Conservation (phyloP, 768 basidiomycete genomes). For the Strobilomyces dryophilus region DNA sequence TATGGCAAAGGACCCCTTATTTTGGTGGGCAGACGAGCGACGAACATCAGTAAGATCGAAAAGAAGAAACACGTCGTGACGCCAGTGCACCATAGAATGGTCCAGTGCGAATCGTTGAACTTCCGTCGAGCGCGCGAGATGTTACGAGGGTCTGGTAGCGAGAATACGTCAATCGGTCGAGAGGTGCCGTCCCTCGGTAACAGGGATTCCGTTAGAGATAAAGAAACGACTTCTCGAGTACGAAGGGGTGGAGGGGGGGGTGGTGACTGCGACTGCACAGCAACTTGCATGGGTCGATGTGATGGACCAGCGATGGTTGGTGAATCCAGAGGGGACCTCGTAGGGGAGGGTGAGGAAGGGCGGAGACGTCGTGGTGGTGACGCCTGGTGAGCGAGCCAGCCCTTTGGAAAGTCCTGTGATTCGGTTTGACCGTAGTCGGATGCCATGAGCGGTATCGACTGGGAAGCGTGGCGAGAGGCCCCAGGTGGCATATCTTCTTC, state of each 20-base stretch:
- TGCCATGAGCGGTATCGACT: conserved; percentile 36
- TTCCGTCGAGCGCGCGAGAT: conserved; percentile 60
- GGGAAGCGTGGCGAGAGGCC: conserved; percentile 32
- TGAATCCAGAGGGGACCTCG: conserved; percentile 30
- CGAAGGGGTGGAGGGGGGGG: conserved; percentile 41
- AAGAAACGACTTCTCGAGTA: conserved; percentile 44
- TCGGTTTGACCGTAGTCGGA: conserved; percentile 31
- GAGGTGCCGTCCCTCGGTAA: conserved; percentile 67
- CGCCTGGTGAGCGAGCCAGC: conserved; percentile 77
- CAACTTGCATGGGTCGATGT: conserved; percentile 15
- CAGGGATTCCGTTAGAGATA: conserved; percentile 75
- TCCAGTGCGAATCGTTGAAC: conserved; percentile 73
- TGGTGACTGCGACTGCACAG: conserved; percentile 36
- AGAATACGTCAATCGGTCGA: conserved; percentile 67
- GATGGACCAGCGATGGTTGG: conserved; percentile 35
- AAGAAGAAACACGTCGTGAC: conserved; percentile 59
- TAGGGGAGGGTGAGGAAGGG: conserved; percentile 38
- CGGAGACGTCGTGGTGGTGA: conserved; percentile 49
- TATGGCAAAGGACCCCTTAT: conserved; percentile 44
- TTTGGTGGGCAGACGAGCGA: conserved; percentile 41
- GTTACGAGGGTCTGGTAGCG: conserved; percentile 72
- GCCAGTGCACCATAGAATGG: conserved; percentile 57
- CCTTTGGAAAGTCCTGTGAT: conserved; percentile 41
- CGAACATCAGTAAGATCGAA: conserved; percentile 61
- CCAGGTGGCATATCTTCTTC: conserved; percentile 52